phyloP scores from a whole-genome alignment of 1,284 basidiomycete species.

The Cryptococcus amylolentus region DNA sequence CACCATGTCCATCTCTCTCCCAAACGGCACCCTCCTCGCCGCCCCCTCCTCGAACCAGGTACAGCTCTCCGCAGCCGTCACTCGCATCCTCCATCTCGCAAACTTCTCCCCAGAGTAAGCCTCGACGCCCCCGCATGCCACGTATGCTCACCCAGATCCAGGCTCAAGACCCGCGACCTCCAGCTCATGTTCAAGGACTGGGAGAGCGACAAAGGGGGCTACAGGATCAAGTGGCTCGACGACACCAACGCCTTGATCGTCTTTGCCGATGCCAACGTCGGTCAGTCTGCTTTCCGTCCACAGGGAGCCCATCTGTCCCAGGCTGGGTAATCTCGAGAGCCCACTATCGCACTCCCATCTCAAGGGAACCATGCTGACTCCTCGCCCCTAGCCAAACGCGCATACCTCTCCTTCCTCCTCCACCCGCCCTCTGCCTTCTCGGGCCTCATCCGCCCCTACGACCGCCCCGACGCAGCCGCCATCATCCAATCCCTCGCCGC shows the following conservation, averaged over 20 bases:
- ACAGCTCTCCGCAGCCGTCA: constrained; percentile 82
- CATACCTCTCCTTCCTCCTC: constrained; percentile 82
- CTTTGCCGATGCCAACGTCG: constrained; percentile 62
- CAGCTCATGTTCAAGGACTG: constrained; percentile 86
- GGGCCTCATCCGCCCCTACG: constrained; percentile 79
- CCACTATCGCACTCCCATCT: constrained; percentile 28
- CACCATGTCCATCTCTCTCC: constrained; percentile 50
- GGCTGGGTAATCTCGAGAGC: background rate
- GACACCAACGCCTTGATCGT: constrained; percentile 94
- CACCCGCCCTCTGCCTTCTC: constrained; percentile 71
- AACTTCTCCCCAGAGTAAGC: constrained; percentile 78
- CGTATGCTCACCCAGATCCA: constrained; percentile 10
- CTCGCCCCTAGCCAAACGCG: constrained; percentile 69
- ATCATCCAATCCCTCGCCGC: constrained; percentile 85
- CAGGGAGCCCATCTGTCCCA: background rate
- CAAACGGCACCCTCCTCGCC: constrained; percentile 42
- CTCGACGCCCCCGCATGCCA: background rate
- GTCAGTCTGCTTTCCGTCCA: constrained; percentile 38
- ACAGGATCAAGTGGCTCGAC: constrained; percentile 99
- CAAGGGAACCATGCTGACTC: background rate
- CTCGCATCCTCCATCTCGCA: constrained; percentile 84
- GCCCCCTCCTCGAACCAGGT: constrained; percentile 34
- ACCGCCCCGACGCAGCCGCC: constrained; percentile 82
- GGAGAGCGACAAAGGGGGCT: constrained; percentile 81
- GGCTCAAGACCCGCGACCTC: constrained; percentile 93